Base-by-base conservation (phyloP, 305 asterid genomes). In the Coffea humblotiana region DNA sequence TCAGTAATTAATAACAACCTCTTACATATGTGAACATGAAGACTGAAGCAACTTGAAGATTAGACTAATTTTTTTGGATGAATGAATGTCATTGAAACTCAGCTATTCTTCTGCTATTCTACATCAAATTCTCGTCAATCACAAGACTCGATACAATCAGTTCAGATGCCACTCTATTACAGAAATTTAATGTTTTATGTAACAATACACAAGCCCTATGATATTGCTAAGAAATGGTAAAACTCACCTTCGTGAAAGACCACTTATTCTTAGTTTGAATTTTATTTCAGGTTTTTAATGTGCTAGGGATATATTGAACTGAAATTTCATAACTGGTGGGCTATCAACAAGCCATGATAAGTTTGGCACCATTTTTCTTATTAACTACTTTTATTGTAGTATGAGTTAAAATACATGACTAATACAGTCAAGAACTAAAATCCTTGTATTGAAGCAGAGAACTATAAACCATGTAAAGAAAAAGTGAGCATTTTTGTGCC, bases 401-500 rank as follows among this genome's bases (percentile, higher is more conserved):
- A 6, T 8, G 8, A 73, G 52, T 52, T 32, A 19, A 3, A 27
- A 73, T 13, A 23, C 29, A 2, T 45, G 43, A 16, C 72, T 32
- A 21, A 47, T 76, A 9, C 3, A 61, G 18, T 58, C 18, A 16
- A 54, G 21, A 54, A 54, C 60, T 51, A 15, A 52, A 71, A 43
- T 43, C 58, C 6, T 16, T 47, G 21, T 16, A 29, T 5, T 6
- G 47, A 51, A 27, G 25, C 40, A 25, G 80, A 77, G 51, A 18
- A n/a, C 60, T 29, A 18, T 32, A 65, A 63, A 32, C 32, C 32
- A 32, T 32, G 32, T 32, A 32, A 14, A 1, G 2, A 35, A 69
- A 16, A 70, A 8, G 37, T 1, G 25, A 6, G 70, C 48, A 32
- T 32, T 32, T 32, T 32, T 12, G 0, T 81, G 84, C 90, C 85